phyloP scores from a whole-genome alignment of 495 filamentous ascomycete genomes.

The Neohortaea acidophila region DNA sequence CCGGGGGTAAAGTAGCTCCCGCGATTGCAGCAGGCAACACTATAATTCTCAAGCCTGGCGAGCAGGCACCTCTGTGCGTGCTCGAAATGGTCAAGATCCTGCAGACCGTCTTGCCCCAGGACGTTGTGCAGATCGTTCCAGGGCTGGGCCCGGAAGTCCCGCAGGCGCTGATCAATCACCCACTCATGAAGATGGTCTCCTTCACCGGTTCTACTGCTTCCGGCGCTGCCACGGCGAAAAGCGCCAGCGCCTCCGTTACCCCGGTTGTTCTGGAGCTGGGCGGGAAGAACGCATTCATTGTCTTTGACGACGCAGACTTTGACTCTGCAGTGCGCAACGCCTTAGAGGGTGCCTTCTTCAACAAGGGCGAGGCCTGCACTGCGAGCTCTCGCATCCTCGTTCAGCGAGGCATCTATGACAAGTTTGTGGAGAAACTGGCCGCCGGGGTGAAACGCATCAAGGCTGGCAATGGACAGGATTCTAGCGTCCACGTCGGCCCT shows the following conservation, averaged over 20 bases:
- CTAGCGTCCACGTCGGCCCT: constrained; percentile 5
- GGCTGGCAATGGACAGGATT: constrained; percentile 6
- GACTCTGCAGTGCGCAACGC: constrained; percentile 7
- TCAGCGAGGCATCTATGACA: constrained; percentile 5
- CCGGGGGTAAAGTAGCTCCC: constrained; percentile 7
- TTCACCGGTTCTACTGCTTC: constrained; percentile 8
- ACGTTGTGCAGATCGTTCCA: constrained; percentile 5
- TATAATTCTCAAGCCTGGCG: constrained; percentile 7
- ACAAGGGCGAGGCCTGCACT: constrained; percentile 8
- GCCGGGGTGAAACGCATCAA: constrained; percentile 2
- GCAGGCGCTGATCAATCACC: constrained; percentile 1
- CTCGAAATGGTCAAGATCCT: constrained; percentile 6
- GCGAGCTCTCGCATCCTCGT: constrained; percentile 4
- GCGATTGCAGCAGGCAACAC: constrained; percentile 10
- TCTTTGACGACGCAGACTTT: constrained; percentile 14
- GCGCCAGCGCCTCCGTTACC: constrained; percentile 3
- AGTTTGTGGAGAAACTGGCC: constrained; percentile 4
- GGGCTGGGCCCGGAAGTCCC: constrained; percentile 5
- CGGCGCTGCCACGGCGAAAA: constrained; percentile 3
- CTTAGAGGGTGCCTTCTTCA: constrained; percentile 1
- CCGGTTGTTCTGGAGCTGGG: constrained; percentile 6
- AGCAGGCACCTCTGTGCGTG: constrained; percentile 10
- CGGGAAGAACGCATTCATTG: constrained; percentile 10
- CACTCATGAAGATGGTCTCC: constrained; percentile 3
- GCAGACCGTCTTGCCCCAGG: constrained; percentile 6